phyloP scores from a whole-genome alignment of 257 asterid species.

The Verbascum thapsus region DNA sequence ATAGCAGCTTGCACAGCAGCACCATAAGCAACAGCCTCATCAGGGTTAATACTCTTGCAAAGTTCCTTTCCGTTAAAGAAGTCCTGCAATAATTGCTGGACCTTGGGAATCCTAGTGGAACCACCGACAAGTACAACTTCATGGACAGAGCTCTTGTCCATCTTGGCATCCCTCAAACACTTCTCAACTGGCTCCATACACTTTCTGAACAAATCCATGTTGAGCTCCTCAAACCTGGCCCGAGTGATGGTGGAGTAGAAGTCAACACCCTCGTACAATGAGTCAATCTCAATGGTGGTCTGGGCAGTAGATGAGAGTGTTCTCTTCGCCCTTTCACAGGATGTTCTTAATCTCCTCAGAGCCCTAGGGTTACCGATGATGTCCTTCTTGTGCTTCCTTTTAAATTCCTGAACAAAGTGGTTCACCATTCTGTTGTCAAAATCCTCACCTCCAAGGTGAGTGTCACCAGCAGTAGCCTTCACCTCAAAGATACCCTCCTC shows the following conservation, averaged over 20 bases:
- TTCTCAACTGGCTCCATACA: constrained; percentile 94
- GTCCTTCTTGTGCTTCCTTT: constrained; percentile 84
- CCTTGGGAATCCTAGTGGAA: constrained; percentile 50
- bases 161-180: constrained; percentile 85
- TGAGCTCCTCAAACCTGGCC: constrained; percentile 76
- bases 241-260: constrained; percentile 80
- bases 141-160: constrained; percentile 77
- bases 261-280: constrained; percentile 75
- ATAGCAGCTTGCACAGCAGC: constrained; percentile 77
- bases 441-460: constrained; percentile 62
- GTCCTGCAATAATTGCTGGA: constrained; percentile 54
- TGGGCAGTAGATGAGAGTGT: constrained; percentile 87
- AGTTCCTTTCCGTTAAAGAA: constrained; percentile 69
- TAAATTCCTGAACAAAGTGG: constrained; percentile 81
- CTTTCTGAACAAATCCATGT: constrained; percentile 81
- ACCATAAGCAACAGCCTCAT: constrained; percentile 78
- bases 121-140: constrained; percentile 67
- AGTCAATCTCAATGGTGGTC: constrained; percentile 78
- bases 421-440: constrained; percentile 81
- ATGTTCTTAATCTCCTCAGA: constrained; percentile 64
- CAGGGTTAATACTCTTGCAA: constrained; percentile 72
- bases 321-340: constrained; percentile 87
- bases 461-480: constrained; percentile 68
- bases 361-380: constrained; percentile 75
- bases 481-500: constrained; percentile 69